Conservation (phyloP, 2,329 filamentous ascomycete genomes). For the Aspergillus proliferans region DNA sequence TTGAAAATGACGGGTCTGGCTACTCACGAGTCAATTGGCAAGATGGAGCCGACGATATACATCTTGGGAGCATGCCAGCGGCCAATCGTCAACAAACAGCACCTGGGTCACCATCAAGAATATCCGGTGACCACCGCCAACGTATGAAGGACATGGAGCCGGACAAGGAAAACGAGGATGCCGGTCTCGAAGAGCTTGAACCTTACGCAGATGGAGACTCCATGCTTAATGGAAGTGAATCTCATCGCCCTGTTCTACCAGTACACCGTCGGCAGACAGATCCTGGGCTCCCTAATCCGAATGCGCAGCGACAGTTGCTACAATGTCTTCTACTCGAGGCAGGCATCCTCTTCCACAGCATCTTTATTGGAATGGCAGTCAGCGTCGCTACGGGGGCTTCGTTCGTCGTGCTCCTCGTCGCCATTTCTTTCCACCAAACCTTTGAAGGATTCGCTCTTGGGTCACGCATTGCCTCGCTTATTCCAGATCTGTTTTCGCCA, state of each 20-base stretch:
- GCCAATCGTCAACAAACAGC: slow-evolving; percentile 3
- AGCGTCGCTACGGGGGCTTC: slow-evolving; percentile 73
- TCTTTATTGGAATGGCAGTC: slow-evolving; percentile 83
- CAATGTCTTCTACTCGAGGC: slow-evolving; percentile 77
- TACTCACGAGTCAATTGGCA: slow-evolving; percentile 19
- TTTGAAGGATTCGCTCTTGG: slow-evolving; percentile 85
- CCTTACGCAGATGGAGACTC: slow-evolving; percentile 20
- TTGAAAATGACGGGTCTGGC: slow-evolving; percentile 12
- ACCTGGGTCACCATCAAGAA: slow-evolving; percentile 6
- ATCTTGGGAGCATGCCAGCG: slow-evolving; percentile 12
- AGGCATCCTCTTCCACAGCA: slow-evolving; percentile 75
- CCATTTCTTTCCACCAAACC: slow-evolving; percentile 78
- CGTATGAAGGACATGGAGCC: slow-evolving; percentile 17
- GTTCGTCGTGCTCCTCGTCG: slow-evolving; percentile 72
- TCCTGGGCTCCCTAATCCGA: slow-evolving; percentile 41
- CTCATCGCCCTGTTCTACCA: slow-evolving; percentile 8
- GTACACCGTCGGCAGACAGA: slow-evolving; percentile 18
- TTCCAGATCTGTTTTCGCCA: slow-evolving; percentile 57
- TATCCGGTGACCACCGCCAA: slow-evolving; percentile 13
- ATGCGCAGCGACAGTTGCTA: slow-evolving; percentile 60
- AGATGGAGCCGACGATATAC: slow-evolving; percentile 15
- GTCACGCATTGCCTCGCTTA: slow-evolving; percentile 74
- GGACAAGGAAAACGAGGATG: slow-evolving; percentile 48
- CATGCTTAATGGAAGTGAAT: slow-evolving; percentile 9
- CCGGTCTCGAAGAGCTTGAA: slow-evolving; percentile 53